Base-by-base conservation (phyloP, 345 rosid genomes). In the Boechera divaricarpa region DNA sequence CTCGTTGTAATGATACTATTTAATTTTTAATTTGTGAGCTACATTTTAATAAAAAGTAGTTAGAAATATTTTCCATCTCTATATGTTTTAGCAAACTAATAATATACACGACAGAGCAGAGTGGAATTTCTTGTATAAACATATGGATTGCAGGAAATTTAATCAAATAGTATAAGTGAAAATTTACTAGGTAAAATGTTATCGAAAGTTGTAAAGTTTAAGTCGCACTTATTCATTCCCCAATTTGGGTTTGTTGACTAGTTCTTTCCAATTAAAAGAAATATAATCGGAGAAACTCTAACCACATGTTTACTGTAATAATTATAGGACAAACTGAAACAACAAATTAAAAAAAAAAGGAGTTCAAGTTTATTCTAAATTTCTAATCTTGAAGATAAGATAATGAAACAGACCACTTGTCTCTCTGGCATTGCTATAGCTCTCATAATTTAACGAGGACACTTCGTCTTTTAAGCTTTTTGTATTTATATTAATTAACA, bases 361-460 rank as follows among this genome's bases (percentile, higher is more conserved):
- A 42, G 11, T 52, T 68, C 2, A 61, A 51, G 53, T 48, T 47
- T 57, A 58, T 75, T 75, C 58, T 47, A 32, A 74, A 74, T 57
- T 58, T 75, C 16, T 61, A 63, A 76, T 77, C 58, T 15, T 52
- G 51, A 54, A 32, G 80, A 77, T 69, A 77, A 62, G 80, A 77
- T 76, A 76, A 69, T 49, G 80, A 77, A 69, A 53, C 38, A 77
- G 70, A 77, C 80, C 49, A 76, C 69, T 62, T 76, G 70, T 76
- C 70, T 62, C 75, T 52, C 42, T 36, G 15, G 36, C 26, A 18
- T 24, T 68, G 62, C 61, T 12, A 67, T 35, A 36, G 61, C 62
- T 44, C 52, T 26, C 68, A 63, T 63, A 31, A 63, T 44, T 42
- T 42, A 63, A 21, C 47, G 33, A 61, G 48, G 66, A 61, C 33